Base-by-base conservation (phyloP, 225 moss, liverwort and hornwort genomes). In the Marchantia polymorpha region DNA sequence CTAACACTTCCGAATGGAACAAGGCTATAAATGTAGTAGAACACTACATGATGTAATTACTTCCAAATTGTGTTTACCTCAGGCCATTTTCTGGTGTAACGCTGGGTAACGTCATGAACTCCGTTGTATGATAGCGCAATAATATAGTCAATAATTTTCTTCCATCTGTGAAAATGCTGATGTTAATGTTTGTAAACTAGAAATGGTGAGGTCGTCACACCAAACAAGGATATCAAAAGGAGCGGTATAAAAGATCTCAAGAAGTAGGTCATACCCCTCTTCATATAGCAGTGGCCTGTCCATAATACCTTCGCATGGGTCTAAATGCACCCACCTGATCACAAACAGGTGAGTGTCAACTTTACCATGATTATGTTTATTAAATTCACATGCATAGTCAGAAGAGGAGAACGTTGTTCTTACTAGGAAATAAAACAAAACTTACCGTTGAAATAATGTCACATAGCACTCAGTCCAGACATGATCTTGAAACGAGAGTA, bases 381-480 rank as follows among this genome's bases (percentile, higher is more conserved):
- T 39, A 39, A 8, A 26, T 55, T 46, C 29, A 56, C 26, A 27
- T 49, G 10, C 47, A 81, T 51, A 72, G 51, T 11, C 72, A 23
- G 47, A 11, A 73, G 14, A 67, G 30, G 15, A 67, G 29, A 61
- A 61, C 23, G 61, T 67, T 12, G 9, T 12, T 72, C 12, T 25
- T n/a, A 0, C 26, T 72, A 72, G n/a, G 55, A 30, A 16, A 54
- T n/a, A 53, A 3, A 10, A 53, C 61, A 73, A 48, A 58, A 49
- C 72, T 22, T 67, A 84, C 81, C 84, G 79, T 54, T 80, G 82
- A 52, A 61, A 49, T 30, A 76, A 19, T 6, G 87, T 50, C 26
- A 84, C 89, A 79, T 87, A 93, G 69, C 89, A 95, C 78, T 91
- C 90, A 17, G 94, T 92, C 92, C 91, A 92, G 54, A 93, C 82